Evolutionary conservation across 176 grass and related monocot species (phyloP).

Genomic region (Carex pumila): DNA sequence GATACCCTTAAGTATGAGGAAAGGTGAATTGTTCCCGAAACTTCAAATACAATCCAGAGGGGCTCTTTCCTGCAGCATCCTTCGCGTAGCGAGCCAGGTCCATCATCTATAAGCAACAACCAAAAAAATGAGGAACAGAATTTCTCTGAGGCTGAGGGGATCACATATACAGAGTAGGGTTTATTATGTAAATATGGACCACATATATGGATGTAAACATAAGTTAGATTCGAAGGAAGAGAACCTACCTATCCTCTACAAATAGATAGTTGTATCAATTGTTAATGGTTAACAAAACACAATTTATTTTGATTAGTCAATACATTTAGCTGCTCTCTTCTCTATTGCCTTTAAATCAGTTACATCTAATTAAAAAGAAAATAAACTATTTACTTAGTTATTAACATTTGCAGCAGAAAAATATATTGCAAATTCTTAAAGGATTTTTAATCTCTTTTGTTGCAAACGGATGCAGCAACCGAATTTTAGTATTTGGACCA

Average conservation of each 20-base stretch:
- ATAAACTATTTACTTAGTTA: neutral
- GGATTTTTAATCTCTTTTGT: neutral
- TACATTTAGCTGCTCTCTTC: neutral
- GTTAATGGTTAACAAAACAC: neutral
- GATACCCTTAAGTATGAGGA: constrained; percentile 49
- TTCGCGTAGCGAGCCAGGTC: constrained; percentile 49
- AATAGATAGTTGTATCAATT: neutral
- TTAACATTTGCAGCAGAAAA: neutral
- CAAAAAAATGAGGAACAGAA: neutral
- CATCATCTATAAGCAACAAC: constrained; percentile 41
- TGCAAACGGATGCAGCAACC: neutral
- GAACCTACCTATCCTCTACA: neutral
- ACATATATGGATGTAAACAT: neutral
- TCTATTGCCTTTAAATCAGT: neutral
- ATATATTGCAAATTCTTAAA: neutral
- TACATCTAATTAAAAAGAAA: neutral
- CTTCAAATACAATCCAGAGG: constrained; percentile 64
- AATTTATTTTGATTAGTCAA: neutral
- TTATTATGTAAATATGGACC: neutral
- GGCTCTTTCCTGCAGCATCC: constrained; percentile 48
- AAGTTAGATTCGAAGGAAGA: neutral
- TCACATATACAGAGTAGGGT: neutral
- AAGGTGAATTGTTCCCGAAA: constrained; percentile 59
- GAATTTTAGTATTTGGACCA: neutral
- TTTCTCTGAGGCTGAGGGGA: neutral